A percentile compares a stretch with the other conserved stretches of the same genome.
Conservation (phyloP, 192 early-diverging fungal genomes). For the Paraglomus brasilianum region DNA sequence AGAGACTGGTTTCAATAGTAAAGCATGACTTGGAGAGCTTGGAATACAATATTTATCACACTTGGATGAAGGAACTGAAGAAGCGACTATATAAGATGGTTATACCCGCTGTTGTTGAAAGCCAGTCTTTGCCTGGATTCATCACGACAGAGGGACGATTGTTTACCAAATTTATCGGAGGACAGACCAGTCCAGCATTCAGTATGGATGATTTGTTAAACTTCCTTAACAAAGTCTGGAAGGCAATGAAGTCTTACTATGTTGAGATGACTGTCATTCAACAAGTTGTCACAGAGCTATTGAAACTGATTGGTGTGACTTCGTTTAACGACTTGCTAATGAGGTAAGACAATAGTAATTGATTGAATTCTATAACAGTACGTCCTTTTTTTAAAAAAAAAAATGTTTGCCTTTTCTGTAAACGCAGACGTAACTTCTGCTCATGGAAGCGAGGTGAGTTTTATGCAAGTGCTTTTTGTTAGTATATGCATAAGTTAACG, state of each 20-base stretch:
- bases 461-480: slow-evolving; percentile 1
- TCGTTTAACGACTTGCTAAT: slow-evolving; percentile 98
- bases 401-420: too few species aligned
- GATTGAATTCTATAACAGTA: background rate
- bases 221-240: slow-evolving; percentile 92
- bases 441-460: slow-evolving; percentile 92
- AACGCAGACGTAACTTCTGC: slow-evolving; percentile 91
- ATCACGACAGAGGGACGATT: slow-evolving; percentile 90
- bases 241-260: slow-evolving; percentile 97
- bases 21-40: slow-evolving; percentile 89
- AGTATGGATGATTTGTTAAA: slow-evolving; percentile 95
- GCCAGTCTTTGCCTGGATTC: slow-evolving; percentile 92
- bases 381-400: background rate
- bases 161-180: slow-evolving; percentile 85
- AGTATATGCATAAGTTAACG: background rate
- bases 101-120: slow-evolving; percentile 94
- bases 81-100: slow-evolving; percentile 93
- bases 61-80: slow-evolving; percentile 97
- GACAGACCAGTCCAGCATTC: slow-evolving; percentile 70
- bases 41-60: slow-evolving; percentile 93
- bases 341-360: slow-evolving; percentile 33
- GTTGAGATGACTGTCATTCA: slow-evolving; percentile 88
- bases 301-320: slow-evolving; percentile 92
- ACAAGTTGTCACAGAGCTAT: slow-evolving; percentile 92
- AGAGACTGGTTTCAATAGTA: slow-evolving; percentile 81